Conservation (phyloP, 2,329 filamentous ascomycete genomes). For the Ascochyta viciae-villosae region DNA sequence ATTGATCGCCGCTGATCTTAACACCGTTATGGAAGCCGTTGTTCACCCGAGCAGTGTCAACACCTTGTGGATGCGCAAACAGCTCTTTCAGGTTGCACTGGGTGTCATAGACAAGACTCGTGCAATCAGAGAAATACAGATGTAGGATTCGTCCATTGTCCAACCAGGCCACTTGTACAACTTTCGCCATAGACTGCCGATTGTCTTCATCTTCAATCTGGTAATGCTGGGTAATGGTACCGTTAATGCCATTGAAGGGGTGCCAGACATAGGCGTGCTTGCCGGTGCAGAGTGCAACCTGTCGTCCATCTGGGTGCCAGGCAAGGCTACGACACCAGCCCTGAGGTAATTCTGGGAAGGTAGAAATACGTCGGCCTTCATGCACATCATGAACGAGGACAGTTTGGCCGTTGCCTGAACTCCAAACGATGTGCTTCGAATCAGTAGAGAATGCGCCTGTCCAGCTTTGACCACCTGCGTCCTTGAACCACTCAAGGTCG, state of each 20-base stretch:
- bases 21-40: slow-evolving; percentile 26
- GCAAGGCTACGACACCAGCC: slow-evolving; percentile 30
- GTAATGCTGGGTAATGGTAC: slow-evolving; percentile 30
- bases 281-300: slow-evolving; percentile 31
- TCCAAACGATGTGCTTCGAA: slow-evolving; percentile 36
- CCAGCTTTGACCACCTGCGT: slow-evolving; percentile 31
- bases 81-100: slow-evolving; percentile 37
- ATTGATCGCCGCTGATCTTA: slow-evolving; percentile 8
- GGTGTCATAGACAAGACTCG: slow-evolving; percentile 32
- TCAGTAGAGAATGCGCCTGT: slow-evolving; percentile 36
- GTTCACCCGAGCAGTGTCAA: slow-evolving; percentile 7
- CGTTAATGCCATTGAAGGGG: slow-evolving; percentile 26
- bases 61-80: slow-evolving; percentile 28
- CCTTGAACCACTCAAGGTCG: slow-evolving; percentile 27
- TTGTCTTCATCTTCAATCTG: slow-evolving; percentile 14
- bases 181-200: slow-evolving; percentile 7
- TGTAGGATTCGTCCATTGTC: slow-evolving; percentile 24
- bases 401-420: slow-evolving; percentile 16
- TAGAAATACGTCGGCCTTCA: slow-evolving; percentile 23
- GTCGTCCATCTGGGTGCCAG: slow-evolving; percentile 34
- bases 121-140: slow-evolving; percentile 29
- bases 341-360: slow-evolving; percentile 17
- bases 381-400: slow-evolving; percentile 29
- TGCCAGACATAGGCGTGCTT: slow-evolving; percentile 33
- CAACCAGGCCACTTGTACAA: slow-evolving; percentile 28